Evolutionary conservation across 768 basidiomycete species (phyloP), one percentile per base, ranked within the genome.

Genomic region (Tulasnella sp.): DNA sequence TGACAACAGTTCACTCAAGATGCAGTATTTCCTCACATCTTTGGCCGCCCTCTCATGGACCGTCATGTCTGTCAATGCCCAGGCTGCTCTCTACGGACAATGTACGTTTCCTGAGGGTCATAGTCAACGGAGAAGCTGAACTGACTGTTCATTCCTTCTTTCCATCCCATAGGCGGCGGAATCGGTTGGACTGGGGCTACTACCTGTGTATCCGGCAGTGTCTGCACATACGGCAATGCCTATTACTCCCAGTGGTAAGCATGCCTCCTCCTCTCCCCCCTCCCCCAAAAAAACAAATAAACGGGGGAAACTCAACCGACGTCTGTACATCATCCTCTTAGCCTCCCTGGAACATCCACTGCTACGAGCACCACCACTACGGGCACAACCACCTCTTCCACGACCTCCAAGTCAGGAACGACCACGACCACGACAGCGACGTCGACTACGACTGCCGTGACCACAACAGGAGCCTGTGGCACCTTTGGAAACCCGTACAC

Each of bases 401-500:
- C 69, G n/a, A 65, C 52, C 26, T 26, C 66, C 42, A 51, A 66
- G 7, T 26, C 45, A 7, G 26, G 65, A 29, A 23, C 60, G 10
- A 49, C 55, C 3, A 59, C 68, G 17, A 61, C 65, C 29, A 63
- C 54, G 21, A 56, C 38, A 9, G 23, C 51, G 4, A 27, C 41
- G 19, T 47, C 61, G 8, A 60, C 58, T 34, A 58, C 64, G 3
- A 17, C 19, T 23, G 43, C 61, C 11, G 32, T 43, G 9, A 51
- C 24, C 19, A 23, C 61, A 17, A 45, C 42, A 15, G 52, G 52
- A 8, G 52, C 52, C 41, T 32, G 29, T 23, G 38, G 52, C 21
- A 34, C 38, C 29, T 34, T 54, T 23, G 77, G 74, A 27, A 82
- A 81, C 70, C 81, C 82, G 7, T 83, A 70, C 71, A 68, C 68